phyloP scores from a whole-genome alignment of 1,284 basidiomycete species.

The Pseudozyma thailandica region DNA sequence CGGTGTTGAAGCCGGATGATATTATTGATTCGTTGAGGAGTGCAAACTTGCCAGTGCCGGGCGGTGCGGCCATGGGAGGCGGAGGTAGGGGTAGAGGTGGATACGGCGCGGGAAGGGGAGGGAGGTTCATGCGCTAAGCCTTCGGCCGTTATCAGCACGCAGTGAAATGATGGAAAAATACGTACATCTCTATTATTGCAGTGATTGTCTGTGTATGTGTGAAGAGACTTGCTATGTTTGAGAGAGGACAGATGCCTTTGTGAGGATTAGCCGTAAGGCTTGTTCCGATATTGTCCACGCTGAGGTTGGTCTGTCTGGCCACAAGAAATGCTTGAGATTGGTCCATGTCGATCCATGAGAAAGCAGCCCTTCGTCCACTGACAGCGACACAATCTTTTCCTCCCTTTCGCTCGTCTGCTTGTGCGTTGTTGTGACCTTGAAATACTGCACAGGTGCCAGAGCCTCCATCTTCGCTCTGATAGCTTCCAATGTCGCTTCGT shows the following conservation, averaged over 20 bases:
- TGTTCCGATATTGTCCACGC: constrained; percentile 15
- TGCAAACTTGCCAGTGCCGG: constrained; percentile 39
- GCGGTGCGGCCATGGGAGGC: not conserved
- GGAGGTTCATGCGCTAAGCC: constrained; percentile 18
- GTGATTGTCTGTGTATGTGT: constrained; percentile 3
- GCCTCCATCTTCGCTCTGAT: constrained; percentile 12
- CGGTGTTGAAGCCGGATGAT: constrained; percentile 50
- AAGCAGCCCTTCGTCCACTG: constrained; percentile 16
- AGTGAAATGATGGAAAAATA: not conserved
- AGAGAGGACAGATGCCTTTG: constrained; percentile 9
- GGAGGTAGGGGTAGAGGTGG: constrained; percentile 3
- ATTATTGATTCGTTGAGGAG: constrained; percentile 52
- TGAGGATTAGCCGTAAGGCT: constrained; percentile 13
- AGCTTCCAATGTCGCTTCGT: not conserved
- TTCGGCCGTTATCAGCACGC: not conserved
- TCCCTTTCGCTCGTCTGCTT: not conserved
- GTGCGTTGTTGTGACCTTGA: constrained; percentile 11
- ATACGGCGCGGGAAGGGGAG: constrained; percentile 8
- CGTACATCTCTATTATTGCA: not conserved
- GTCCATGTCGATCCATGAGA: constrained; percentile 12
- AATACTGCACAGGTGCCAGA: constrained; percentile 17
- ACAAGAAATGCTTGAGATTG: constrained; percentile 12
- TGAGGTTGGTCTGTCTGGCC: not conserved
- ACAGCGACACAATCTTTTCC: constrained; percentile 8
- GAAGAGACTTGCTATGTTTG: no score